Evolutionary conservation across 768 basidiomycete species (phyloP).

Genomic region (Rhodotorula sphaerocarpa): DNA sequence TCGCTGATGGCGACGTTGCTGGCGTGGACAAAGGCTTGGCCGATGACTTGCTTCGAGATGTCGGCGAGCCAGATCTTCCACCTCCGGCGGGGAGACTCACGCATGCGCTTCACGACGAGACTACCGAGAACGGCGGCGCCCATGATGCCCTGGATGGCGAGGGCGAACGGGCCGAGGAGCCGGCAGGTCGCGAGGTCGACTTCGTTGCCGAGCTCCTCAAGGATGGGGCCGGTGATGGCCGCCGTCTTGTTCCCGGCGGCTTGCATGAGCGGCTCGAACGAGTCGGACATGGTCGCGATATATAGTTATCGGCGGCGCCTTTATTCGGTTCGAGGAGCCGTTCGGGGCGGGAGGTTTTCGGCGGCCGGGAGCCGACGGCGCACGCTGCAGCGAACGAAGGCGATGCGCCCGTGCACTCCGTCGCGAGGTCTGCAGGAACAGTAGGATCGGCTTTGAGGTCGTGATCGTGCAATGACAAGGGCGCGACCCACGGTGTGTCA

Average conservation of each 20-base stretch:
- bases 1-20: constrained; percentile 55
- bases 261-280: neutral
- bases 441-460: too few relatives aligned
- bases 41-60: constrained; percentile 82
- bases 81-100: constrained; percentile 72
- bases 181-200: constrained; percentile 49
- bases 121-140: constrained; percentile 83
- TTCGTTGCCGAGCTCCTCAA: constrained; percentile 7
- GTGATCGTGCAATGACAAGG: too few relatives aligned
- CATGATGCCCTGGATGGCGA: constrained; percentile 63
- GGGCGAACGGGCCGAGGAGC: constrained; percentile 50
- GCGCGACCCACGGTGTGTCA: too few relatives aligned
- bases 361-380: too few relatives aligned
- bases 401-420: too few relatives aligned
- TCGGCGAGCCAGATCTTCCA: constrained; percentile 93
- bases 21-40: constrained; percentile 62
- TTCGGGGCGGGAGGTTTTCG: too few relatives aligned
- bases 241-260: neutral
- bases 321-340: too few relatives aligned
- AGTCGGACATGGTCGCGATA: too few relatives aligned
- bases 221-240: neutral
- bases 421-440: too few relatives aligned
- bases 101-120: constrained; percentile 75
- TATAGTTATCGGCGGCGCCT: too few relatives aligned
- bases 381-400: too few relatives aligned